A percentile compares a stretch with the other conserved stretches of the same genome.
Conservation (phyloP, 208 protist species). For the Leishmania lainsoni region DNA sequence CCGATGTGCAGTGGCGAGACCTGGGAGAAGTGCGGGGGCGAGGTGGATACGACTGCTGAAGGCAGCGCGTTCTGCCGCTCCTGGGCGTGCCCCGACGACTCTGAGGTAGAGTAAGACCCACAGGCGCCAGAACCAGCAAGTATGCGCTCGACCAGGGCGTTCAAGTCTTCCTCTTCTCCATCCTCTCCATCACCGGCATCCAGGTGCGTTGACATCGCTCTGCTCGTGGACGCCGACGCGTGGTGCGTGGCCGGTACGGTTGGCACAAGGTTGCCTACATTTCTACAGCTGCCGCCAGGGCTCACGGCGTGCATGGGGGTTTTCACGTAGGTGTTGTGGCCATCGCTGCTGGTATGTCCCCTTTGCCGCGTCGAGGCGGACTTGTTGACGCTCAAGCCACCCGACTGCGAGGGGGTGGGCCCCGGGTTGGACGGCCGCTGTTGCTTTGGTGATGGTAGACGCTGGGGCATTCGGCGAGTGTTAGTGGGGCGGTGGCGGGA, state of each 20-base stretch:
- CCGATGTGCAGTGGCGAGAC: background rate
- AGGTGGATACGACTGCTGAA: background rate
- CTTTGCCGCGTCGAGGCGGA: background rate
- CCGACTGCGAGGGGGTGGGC: background rate
- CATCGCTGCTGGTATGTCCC: background rate
- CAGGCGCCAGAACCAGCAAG: slow-evolving; percentile 8
- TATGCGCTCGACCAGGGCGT: slow-evolving; percentile 26
- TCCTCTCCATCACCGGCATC: background rate
- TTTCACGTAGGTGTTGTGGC: background rate
- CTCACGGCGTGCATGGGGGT: background rate
- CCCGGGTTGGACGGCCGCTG: background rate
- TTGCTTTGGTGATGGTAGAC: slow-evolving; percentile 1
- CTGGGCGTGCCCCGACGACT: background rate
- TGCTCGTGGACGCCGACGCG: background rate
- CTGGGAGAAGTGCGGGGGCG: background rate
- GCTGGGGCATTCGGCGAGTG: background rate
- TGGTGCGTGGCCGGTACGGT: background rate
- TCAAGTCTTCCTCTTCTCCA: slow-evolving; percentile 15
- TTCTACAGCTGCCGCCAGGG: background rate
- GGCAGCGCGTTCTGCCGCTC: background rate
- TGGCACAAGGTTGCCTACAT: background rate
- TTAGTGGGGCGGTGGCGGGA: background rate
- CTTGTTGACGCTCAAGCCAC: background rate
- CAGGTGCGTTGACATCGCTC: background rate
- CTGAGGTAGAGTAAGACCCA: background rate